Base-by-base conservation (phyloP, 148 eudicot species). In the Chenopodium album region DNA sequence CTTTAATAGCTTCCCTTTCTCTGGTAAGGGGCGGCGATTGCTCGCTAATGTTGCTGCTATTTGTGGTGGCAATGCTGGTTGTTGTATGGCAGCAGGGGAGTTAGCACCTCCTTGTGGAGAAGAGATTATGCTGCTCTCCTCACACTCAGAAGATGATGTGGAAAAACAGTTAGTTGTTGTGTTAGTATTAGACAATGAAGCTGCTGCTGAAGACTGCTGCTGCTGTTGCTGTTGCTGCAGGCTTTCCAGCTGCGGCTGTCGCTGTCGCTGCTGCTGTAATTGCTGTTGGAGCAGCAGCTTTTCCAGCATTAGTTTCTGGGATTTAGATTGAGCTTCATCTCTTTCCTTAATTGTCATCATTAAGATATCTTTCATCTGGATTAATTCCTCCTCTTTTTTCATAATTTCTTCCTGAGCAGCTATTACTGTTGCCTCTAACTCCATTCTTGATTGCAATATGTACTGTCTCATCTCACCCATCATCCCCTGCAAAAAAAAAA, bases 391-490 rank as follows among this genome's bases (percentile, higher is more conserved):
- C 31, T 89, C 95, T 84, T 92, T 94, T 81, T 89, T 94, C 80
- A 92, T 80, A 34, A 94, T 89, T 75, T 94, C 94, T 29, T 93
- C 97, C 28, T 91, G 95, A 11, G 95, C 92, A 62, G 89, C 85
- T 10, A 88, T 28, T 31, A 90, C 75, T 56, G 97, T 86, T 4
- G 93, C 92, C 77, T 94, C 94, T 10, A 93, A 78, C 86, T 93
- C 98, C 85, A 90, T 79, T 77, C 89, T 94, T 72, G 95, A 86
- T 79, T 92, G 93, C 80, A 89, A 16, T n/a, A 93, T 76, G 64
- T 88, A 83, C 41, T 89, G 89, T 78, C 89, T 90, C 85, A 94
- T 87, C 11, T 94, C 97, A 75, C 83, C 81, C 81, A 85, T 92
- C 84, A 86, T 80, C 9, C 88, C 90, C 93, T 92, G 82, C 22